A percentile compares a stretch with the other conserved stretches of the same genome.
phyloP scores from a whole-genome alignment of 352 stramenopile species.

The Globisporangium camurandrum region DNA sequence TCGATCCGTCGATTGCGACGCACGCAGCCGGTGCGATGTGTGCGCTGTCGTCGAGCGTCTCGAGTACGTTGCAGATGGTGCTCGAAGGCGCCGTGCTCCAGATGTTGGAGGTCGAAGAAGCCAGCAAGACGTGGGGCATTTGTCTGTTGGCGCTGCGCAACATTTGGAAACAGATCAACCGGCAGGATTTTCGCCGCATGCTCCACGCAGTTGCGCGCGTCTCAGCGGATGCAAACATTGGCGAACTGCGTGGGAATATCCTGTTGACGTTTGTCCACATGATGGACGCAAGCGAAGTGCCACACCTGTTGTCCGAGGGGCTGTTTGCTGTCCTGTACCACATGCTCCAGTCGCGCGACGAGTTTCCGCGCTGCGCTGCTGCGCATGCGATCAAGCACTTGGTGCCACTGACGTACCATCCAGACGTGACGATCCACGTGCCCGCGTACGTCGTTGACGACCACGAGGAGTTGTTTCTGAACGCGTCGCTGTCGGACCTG shows the following conservation, averaged over 20 bases:
- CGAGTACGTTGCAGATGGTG: conserved; percentile 81
- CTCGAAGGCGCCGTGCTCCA: conserved; percentile 83
- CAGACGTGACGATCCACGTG: conserved; percentile 70
- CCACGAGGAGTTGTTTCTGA: conserved; percentile 82
- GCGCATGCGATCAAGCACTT: conserved; percentile 85
- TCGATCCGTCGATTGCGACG: conserved; percentile 54
- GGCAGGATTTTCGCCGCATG: conserved; percentile 80
- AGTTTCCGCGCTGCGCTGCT: conserved; percentile 73
- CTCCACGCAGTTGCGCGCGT: conserved; percentile 75
- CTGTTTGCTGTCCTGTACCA: conserved; percentile 72
- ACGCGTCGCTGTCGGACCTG: conserved; percentile 75
- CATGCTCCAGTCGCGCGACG: conserved; percentile 67
- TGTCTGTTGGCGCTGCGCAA: conserved; percentile 78
- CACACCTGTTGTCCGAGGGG: conserved; percentile 64
- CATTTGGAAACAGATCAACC: conserved; percentile 87
- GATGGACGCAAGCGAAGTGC: conserved; percentile 75
- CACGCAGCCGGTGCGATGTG: conserved; percentile 73
- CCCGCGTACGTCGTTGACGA: conserved; percentile 80
- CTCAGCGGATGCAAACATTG: conserved; percentile 67
- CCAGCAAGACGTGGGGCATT: conserved; percentile 63
- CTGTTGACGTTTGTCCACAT: conserved; percentile 86
- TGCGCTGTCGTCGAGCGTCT: conserved; percentile 67
- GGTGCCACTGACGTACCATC: conserved; percentile 59
- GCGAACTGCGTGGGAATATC: conserved; percentile 77
- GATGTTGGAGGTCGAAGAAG: conserved; percentile 84